Base-by-base conservation (phyloP, 306 rosid species). In the Vigna angularis region DNA sequence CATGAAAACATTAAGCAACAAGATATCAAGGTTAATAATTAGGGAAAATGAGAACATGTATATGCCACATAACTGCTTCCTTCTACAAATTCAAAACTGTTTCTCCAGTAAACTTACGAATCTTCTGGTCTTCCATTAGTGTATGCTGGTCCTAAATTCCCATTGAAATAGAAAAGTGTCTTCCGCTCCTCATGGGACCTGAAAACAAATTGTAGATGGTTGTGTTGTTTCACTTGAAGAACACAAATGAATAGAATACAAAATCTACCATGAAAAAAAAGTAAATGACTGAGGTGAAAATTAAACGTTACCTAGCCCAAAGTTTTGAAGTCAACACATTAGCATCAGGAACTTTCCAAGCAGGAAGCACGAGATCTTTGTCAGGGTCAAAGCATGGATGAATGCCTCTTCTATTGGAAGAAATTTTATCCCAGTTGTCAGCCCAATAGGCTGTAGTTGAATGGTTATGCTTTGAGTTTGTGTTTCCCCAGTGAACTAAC, bases 401-500 rank as follows among this genome's bases (percentile, higher is more conserved):
- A 72, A 73, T 79, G 72, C 99, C 99, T 82, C 97, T 88, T 82
- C 53, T 85, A 68, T 79, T 40, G 26, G 97, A 78, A 68, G 96
- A 70, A 82, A 95, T 89, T 0, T 42, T 48, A 81, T 95, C 94
- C 99, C 99, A 95, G 78, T 86, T 86, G 80, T 95, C 99, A 28
- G 87, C 93, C 98, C 98, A 85, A 80, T 93, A 95, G 36, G 99
- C 98, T 72, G 99, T 95, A 22, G 99, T 95, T 83, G 99, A 95
- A 81, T 88, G 89, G 75, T 91, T 91, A 40, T 95, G 96, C 85
- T 95, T 95, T 15, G 92, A 63, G 71, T 95, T 95, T 69, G 98
- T 93, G 85, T 95, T 95, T 79, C 99, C 99, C 99, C 99, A 95
- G 82, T 95, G 99, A 74, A 91, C 98, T 86, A 95, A 79, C 99